These are phyloP conservation scores for Diaporthe aspalathi DNA, from an alignment of 2,329 filamentous ascomycete species.

Conservation along the genomic window DNA sequence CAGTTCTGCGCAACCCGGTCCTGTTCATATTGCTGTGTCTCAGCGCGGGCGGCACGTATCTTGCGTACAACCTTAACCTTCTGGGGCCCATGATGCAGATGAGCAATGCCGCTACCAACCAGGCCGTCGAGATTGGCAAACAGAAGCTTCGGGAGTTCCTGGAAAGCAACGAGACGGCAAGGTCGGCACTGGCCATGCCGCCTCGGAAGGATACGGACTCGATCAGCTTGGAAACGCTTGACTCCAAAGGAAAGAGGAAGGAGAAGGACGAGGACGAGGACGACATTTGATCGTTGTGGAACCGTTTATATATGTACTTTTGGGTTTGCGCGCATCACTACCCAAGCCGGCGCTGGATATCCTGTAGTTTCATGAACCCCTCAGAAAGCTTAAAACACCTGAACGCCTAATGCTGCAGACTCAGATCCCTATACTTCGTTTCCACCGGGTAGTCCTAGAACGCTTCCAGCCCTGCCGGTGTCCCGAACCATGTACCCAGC, in stretches of 20 bases:
- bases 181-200: constrained; percentile 84
- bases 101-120: constrained; percentile 86
- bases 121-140: constrained; percentile 92
- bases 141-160: constrained; percentile 91
- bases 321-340: constrained; percentile 13
- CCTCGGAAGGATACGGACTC: constrained; percentile 58
- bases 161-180: constrained; percentile 84
- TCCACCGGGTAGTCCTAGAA: constrained; percentile 63
- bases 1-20: constrained; percentile 92
- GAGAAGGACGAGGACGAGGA: constrained; percentile 66
- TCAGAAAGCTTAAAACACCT: constrained; percentile 28
- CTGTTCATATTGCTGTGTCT: constrained; percentile 92
- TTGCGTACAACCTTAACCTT: constrained; percentile 93
- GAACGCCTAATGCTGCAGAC: constrained; percentile 35
- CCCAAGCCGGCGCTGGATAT: constrained; percentile 35
- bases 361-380: constrained; percentile 29
- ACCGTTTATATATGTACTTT: constrained; percentile 33
- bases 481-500: constrained; percentile 85
- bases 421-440: neutral
- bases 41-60: constrained; percentile 79
- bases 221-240: constrained; percentile 70
- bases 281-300: constrained; percentile 59
- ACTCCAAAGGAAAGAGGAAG: constrained; percentile 68
- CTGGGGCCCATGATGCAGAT: constrained; percentile 97
- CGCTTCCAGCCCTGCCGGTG: constrained; percentile 73